Conservation (phyloP, 1,284 basidiomycete species). For the Cryptococcus sp. region DNA sequence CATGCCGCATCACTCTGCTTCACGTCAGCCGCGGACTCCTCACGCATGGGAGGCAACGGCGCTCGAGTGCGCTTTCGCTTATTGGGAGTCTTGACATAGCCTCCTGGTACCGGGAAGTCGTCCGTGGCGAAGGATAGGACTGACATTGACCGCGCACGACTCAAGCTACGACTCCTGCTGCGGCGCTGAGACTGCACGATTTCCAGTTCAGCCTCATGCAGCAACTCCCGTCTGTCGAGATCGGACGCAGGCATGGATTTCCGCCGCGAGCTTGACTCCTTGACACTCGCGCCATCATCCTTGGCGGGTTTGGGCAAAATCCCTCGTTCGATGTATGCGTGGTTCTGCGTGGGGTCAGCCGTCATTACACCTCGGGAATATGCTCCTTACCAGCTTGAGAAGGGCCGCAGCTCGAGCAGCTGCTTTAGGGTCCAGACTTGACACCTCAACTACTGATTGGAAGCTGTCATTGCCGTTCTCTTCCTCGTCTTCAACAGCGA, state of each 20-base stretch:
- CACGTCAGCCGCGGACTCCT: not conserved
- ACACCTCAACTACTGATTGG: slow-evolving; percentile 67
- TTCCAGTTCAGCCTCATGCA: slow-evolving; percentile 64
- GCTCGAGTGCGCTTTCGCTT: slow-evolving; percentile 8
- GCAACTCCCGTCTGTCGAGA: slow-evolving; percentile 53
- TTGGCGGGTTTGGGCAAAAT: slow-evolving; percentile 26
- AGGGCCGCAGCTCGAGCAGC: slow-evolving; percentile 88
- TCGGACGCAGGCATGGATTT: slow-evolving; percentile 35
- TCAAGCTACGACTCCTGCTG: slow-evolving; percentile 18
- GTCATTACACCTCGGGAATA: not conserved
- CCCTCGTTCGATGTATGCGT: slow-evolving; percentile 75
- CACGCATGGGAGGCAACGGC: not conserved
- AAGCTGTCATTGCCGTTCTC: slow-evolving; percentile 33
- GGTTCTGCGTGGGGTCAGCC: slow-evolving; percentile 60
- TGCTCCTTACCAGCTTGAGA: slow-evolving; percentile 67
- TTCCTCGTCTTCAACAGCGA: slow-evolving; percentile 5
- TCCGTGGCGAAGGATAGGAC: slow-evolving; percentile 21
- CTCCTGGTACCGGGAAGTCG: slow-evolving; percentile 23
- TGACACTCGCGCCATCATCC: not conserved
- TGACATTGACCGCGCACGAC: slow-evolving; percentile 14
- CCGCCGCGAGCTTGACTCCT: slow-evolving; percentile 23
- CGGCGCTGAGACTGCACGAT: slow-evolving; percentile 42
- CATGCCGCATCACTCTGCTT: slow-evolving; percentile 16
- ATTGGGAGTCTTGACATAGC: slow-evolving; percentile 18
- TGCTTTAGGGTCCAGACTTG: slow-evolving; percentile 74